Evolutionary conservation across 495 filamentous ascomycete species (phyloP).

Genomic region (Margaritispora aquatica): DNA sequence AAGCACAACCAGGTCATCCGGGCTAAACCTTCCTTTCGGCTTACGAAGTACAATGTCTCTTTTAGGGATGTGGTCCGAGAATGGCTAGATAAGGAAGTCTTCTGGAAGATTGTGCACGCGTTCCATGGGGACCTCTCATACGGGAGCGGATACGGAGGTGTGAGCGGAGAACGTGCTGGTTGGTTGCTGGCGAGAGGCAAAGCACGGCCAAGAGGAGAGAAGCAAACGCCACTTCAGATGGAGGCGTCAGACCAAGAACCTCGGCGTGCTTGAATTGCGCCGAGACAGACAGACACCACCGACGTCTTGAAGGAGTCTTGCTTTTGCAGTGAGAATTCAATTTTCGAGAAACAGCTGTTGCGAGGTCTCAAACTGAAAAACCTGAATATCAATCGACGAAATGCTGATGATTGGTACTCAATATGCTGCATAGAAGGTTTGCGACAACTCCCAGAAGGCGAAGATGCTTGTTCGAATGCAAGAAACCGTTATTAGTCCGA

Average conservation of each 20-base stretch:
- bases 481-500: not conserved
- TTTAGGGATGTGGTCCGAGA: no score
- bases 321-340: no score
- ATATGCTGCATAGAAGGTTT: no score
- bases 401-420: no score
- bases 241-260: not conserved
- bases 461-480: not conserved
- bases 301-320: no score
- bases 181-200: no score
- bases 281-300: not conserved
- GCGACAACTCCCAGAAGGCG: not conserved
- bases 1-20: no score
- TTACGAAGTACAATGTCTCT: no score
- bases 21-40: not conserved
- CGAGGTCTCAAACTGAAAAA: no score
- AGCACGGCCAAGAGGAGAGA: not conserved
- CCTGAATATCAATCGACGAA: no score
- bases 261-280: not conserved
- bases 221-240: not conserved
- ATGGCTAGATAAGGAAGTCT: not conserved
- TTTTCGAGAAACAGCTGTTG: no score
- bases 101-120: slow-evolving; percentile 4
- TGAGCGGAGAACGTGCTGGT: not conserved
- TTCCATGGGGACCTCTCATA: not conserved
- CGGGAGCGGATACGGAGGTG: not conserved